Evolutionary conservation across 495 filamentous ascomycete genomes (phyloP).

Genomic region (Tuber calosporum): DNA sequence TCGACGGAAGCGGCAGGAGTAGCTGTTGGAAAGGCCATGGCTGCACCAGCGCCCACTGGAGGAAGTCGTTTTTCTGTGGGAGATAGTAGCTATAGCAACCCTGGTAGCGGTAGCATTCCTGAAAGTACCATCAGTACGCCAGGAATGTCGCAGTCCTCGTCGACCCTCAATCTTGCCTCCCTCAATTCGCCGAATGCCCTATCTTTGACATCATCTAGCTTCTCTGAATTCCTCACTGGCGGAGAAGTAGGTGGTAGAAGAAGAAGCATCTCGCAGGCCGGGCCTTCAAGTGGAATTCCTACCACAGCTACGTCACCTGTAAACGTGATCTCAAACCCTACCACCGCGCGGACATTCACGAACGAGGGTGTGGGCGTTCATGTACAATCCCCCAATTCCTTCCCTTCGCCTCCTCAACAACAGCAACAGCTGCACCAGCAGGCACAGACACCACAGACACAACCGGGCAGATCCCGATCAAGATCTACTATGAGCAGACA

Average conservation of each 20-base stretch:
- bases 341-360: constrained; percentile 37
- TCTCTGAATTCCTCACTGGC: constrained; percentile 20
- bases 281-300: constrained; percentile 16
- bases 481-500: constrained; percentile 29
- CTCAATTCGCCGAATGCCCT: constrained; percentile 24
- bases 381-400: constrained; percentile 25
- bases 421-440: constrained; percentile 29
- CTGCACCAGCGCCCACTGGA: constrained; percentile 12
- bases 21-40: constrained; percentile 37
- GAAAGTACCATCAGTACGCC: constrained; percentile 29
- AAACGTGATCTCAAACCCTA: constrained; percentile 40
- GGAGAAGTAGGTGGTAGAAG: constrained; percentile 20
- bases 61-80: constrained; percentile 19
- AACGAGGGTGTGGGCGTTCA: constrained; percentile 38
- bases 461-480: constrained; percentile 21
- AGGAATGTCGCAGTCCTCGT: constrained; percentile 27
- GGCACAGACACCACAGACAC: constrained; percentile 1
- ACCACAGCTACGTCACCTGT: constrained; percentile 41
- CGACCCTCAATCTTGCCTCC: constrained; percentile 20
- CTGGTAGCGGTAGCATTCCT: constrained; percentile 16
- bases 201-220: constrained; percentile 21
- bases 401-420: constrained; percentile 7
- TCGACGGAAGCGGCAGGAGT: constrained; percentile 37
- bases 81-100: constrained; percentile 13
- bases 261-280: constrained; percentile 24